A percentile compares a stretch with the other conserved stretches of the same genome.
These are phyloP conservation scores for Solanum bulbocastanum DNA, from an alignment of 257 asterid species.

Conservation along the genomic window DNA sequence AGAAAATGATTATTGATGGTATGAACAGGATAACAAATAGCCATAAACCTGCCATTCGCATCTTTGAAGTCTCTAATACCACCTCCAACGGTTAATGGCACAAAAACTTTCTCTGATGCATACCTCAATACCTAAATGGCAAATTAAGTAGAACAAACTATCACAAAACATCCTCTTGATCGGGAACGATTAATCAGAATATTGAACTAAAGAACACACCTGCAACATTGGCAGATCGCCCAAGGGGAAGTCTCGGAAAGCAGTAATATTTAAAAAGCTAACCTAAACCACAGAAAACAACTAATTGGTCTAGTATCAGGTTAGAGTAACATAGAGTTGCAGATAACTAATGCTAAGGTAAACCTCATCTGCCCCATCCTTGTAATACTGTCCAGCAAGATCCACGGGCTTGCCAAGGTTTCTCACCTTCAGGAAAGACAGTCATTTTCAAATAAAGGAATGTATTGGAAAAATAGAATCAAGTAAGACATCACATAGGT, in stretches of 20 bases:
- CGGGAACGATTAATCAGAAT: background rate
- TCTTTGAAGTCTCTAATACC: constrained; percentile 93
- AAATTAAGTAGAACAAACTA: constrained; percentile 3
- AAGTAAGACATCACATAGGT: background rate
- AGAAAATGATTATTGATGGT: background rate
- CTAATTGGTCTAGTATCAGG: background rate
- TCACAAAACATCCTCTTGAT: background rate
- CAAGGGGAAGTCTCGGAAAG: constrained; percentile 93
- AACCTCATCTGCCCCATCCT: constrained; percentile 99
- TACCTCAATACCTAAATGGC: constrained; percentile 51
- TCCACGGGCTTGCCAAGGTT: constrained; percentile 98
- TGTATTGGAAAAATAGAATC: background rate
- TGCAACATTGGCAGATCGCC: constrained; percentile 94
- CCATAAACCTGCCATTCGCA: constrained; percentile 62
- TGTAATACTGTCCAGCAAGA: constrained; percentile 84
- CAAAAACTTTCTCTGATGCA: constrained; percentile 78
- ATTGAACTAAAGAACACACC: constrained; percentile 25
- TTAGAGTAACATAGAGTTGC: background rate
- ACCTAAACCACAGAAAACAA: constrained; percentile 33
- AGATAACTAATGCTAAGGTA: constrained; percentile 3
- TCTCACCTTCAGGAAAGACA: constrained; percentile 58
- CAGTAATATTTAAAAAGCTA: constrained; percentile 90
- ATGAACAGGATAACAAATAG: background rate
- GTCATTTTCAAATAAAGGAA: background rate
- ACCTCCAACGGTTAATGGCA: constrained; percentile 94